These are phyloP conservation scores for Phaeophleospora eucalypticola DNA, from an alignment of 2,329 filamentous ascomycete species.

Conservation along the genomic window DNA sequence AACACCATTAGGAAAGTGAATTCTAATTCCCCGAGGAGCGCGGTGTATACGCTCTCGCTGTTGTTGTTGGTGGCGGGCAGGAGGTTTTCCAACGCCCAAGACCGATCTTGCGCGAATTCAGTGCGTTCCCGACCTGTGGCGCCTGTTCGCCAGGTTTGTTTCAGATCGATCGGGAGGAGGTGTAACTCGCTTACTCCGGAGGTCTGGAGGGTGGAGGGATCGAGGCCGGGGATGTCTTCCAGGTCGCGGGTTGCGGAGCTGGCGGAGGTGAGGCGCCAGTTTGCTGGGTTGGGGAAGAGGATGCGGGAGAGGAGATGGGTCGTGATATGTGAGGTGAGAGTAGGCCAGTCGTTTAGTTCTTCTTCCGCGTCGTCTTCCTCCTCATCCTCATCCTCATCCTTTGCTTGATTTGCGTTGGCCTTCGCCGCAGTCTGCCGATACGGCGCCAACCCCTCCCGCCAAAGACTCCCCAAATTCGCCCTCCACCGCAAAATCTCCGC, in stretches of 20 bases:
- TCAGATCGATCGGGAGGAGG: slow-evolving; percentile 58
- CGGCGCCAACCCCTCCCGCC: slow-evolving; percentile 50
- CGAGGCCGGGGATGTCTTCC: slow-evolving; percentile 58
- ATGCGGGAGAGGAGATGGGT: slow-evolving; percentile 49
- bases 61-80: not conserved
- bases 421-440: slow-evolving; percentile 41
- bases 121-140: slow-evolving; percentile 60
- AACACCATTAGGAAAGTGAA: slow-evolving; percentile 61
- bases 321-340: slow-evolving; percentile 49
- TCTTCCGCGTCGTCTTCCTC: slow-evolving; percentile 26
- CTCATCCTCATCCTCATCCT: slow-evolving; percentile 24
- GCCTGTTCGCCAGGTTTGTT: slow-evolving; percentile 58
- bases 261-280: slow-evolving; percentile 56
- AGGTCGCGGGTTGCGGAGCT: slow-evolving; percentile 54
- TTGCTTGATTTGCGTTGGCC: slow-evolving; percentile 22
- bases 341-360: slow-evolving; percentile 51
- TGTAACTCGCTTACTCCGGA: slow-evolving; percentile 37
- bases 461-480: slow-evolving; percentile 54
- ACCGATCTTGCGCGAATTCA: slow-evolving; percentile 58
- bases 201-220: slow-evolving; percentile 29
- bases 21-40: slow-evolving; percentile 56
- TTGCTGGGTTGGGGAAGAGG: slow-evolving; percentile 23
- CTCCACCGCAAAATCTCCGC: slow-evolving; percentile 47
- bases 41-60: slow-evolving; percentile 22
- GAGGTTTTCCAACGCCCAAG: slow-evolving; percentile 57